Conservation (phyloP, 192 early-diverging fungal species). For the Nowakowskiella sp. region DNA sequence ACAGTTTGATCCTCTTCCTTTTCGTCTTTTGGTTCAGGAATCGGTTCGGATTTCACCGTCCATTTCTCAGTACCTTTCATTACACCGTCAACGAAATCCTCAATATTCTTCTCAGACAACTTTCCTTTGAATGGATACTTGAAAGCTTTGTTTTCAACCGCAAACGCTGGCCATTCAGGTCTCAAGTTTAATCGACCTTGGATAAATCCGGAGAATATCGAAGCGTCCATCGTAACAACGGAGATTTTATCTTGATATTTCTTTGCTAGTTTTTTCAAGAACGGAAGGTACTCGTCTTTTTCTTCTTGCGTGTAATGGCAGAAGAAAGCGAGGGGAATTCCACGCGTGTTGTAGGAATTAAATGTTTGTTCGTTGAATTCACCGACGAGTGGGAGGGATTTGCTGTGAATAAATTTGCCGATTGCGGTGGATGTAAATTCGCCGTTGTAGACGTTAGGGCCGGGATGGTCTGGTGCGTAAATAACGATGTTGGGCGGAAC, state of each 20-base stretch:
- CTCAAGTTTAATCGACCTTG: constrained; percentile 83
- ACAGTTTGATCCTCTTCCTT: too few relatives aligned
- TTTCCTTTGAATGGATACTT: constrained; percentile 88
- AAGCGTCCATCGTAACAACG: constrained; percentile 88
- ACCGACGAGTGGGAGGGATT: constrained; percentile 79
- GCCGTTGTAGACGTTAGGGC: constrained; percentile 61
- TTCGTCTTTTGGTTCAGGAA: constrained; percentile 78
- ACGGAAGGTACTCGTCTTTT: constrained; percentile 41
- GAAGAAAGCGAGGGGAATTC: constrained; percentile 82
- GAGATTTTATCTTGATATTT: constrained; percentile 77
- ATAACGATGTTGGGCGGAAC: constrained; percentile 63
- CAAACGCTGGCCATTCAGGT: constrained; percentile 89
- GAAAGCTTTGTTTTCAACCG: constrained; percentile 64
- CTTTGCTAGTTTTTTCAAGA: constrained; percentile 69
- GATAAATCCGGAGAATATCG: constrained; percentile 75
- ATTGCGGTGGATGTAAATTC: constrained; percentile 48
- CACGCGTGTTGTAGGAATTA: constrained; percentile 70
- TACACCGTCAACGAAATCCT: constrained; percentile 57
- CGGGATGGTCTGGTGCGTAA: constrained; percentile 88
- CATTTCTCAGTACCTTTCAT: constrained; percentile 60
- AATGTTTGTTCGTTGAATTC: constrained; percentile 89
- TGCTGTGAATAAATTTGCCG: constrained; percentile 62
- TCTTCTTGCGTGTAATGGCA: constrained; percentile 68
- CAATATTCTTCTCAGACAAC: constrained; percentile 59
- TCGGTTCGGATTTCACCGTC: constrained; percentile 74